Evolutionary conservation across 441 rosid species (phyloP).

Genomic region (Adansonia madagascariensis): DNA sequence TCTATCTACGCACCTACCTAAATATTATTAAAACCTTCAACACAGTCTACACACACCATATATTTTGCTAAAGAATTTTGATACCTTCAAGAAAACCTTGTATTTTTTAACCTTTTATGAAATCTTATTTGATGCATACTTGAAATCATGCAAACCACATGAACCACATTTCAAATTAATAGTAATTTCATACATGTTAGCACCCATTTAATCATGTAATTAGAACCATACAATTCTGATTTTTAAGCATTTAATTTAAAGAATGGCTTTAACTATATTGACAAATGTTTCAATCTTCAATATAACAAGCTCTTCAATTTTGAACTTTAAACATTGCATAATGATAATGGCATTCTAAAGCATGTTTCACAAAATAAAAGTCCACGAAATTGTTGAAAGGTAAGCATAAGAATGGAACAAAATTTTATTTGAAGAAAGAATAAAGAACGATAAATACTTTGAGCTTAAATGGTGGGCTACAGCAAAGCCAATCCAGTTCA

Average conservation of each 20-base stretch:
- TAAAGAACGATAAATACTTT: constrained; percentile 50
- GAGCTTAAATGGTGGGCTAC: constrained; percentile 93
- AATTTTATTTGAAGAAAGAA: constrained; percentile 34
- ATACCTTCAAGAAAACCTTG: not conserved
- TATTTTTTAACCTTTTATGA: not conserved
- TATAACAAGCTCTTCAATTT: not conserved
- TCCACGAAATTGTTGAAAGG: not conserved
- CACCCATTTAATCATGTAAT: not conserved
- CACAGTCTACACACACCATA: constrained; percentile 11
- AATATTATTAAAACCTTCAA: not conserved
- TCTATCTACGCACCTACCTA: not conserved
- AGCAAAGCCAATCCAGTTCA: constrained; percentile 99
- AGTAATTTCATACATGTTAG: not conserved
- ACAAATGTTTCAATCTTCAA: constrained; percentile 6
- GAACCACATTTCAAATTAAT: constrained; percentile 18
- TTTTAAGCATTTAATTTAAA: not conserved
- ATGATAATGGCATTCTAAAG: not conserved
- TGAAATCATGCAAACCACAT: constrained; percentile 12
- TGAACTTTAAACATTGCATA: not conserved
- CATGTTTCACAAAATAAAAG: not conserved
- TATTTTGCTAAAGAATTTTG: not conserved
- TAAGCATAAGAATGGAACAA: not conserved
- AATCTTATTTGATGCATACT: not conserved
- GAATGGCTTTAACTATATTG: not conserved
- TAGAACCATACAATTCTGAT: not conserved